phyloP scores from a whole-genome alignment of 352 stramenopile species.

The Phytophthora constricta region DNA sequence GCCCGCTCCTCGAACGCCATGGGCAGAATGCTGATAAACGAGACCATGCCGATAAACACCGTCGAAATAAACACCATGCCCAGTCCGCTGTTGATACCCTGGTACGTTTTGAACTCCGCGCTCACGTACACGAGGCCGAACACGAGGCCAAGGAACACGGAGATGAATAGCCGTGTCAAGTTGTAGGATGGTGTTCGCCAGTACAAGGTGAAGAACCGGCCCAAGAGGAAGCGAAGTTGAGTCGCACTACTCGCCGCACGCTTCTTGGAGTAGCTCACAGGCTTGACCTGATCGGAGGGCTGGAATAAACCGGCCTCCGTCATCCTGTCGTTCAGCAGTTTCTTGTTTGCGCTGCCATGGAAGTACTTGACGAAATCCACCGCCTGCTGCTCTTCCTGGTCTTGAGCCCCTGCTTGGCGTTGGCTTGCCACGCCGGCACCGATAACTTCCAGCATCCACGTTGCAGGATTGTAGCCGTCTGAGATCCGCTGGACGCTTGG shows the following conservation, averaged over 20 bases:
- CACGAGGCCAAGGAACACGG: constrained; percentile 64
- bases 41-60: constrained; percentile 68
- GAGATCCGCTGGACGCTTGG: constrained; percentile 22
- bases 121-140: constrained; percentile 69
- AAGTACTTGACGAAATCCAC: constrained; percentile 38
- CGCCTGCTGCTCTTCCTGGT: not conserved
- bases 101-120: constrained; percentile 42
- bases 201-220: constrained; percentile 43
- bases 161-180: constrained; percentile 64
- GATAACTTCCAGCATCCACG: constrained; percentile 49
- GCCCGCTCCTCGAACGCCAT: constrained; percentile 79
- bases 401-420: constrained; percentile 2
- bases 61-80: constrained; percentile 82
- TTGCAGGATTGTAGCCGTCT: constrained; percentile 46
- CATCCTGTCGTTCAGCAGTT: constrained; percentile 16
- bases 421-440: constrained; percentile 45
- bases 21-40: constrained; percentile 65
- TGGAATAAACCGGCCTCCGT: constrained; percentile 30
- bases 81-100: constrained; percentile 42
- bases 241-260: constrained; percentile 25
- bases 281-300: constrained; percentile 23
- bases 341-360: constrained; percentile 22
- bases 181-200: constrained; percentile 74
- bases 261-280: constrained; percentile 39
- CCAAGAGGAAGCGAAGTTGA: constrained; percentile 39